These are phyloP conservation scores for Dryas octopetala DNA, from an alignment of 306 rosid species.

Conservation along the genomic window DNA sequence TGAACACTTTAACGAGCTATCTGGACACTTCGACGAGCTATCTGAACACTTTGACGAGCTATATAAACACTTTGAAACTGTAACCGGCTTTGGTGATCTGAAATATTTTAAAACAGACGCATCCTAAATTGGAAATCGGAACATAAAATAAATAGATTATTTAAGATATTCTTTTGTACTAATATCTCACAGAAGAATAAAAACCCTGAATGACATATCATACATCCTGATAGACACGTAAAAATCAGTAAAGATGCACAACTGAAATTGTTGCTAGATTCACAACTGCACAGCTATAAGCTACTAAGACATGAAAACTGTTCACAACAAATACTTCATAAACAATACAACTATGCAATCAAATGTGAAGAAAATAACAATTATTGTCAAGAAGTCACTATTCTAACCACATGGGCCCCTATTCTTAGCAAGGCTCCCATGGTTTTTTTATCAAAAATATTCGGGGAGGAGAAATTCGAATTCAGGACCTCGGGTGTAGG, in stretches of 20 bases:
- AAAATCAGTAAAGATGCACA: not conserved
- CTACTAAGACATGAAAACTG: not conserved
- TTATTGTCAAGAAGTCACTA: not conserved
- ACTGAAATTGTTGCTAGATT: not conserved
- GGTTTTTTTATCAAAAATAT: too few species aligned
- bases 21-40: not conserved
- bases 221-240: not conserved
- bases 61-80: constrained; percentile 34
- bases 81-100: constrained; percentile 52
- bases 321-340: not conserved
- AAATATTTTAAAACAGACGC: constrained; percentile 5
- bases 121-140: not conserved
- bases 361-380: not conserved
- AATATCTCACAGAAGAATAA: not conserved
- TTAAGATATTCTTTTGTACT: not conserved
- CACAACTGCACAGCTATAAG: not conserved
- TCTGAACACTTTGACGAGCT: constrained; percentile 25
- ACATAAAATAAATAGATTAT: not conserved
- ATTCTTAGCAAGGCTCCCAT: not conserved
- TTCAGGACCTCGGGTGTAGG: too few species aligned
- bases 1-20: constrained; percentile 28
- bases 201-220: not conserved
- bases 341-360: not conserved
- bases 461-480: too few species aligned
- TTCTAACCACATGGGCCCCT: not conserved